Base-by-base conservation (phyloP, 2,329 filamentous ascomycete species). In the Colletotrichum falcatum region DNA sequence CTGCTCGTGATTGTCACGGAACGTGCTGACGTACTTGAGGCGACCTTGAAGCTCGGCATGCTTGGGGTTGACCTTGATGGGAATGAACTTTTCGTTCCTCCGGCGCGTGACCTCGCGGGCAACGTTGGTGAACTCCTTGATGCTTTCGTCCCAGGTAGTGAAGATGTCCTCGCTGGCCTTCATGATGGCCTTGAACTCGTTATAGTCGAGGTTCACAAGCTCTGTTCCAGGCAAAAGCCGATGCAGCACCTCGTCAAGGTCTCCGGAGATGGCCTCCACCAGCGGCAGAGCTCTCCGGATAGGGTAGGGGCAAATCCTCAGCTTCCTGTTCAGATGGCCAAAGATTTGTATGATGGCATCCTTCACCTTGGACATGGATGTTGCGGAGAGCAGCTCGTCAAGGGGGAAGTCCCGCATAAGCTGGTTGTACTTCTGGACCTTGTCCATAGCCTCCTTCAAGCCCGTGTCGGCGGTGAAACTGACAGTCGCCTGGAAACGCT, bases 371-470 rank as follows among this genome's bases (percentile, higher is more conserved):
- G 91, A 86, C 54, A 99, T 83, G 0, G 95, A 95, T 0, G 95
- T 97, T 1, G 96, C 95, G 20, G 96, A 97, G 23, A 98, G 88
- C 35, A 99, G 84, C 80, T 99, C 96, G 78, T 98, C 95, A 42
- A 99, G 86, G 0, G 96, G 96, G 74, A 99, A 98, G 79, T 99
- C 97, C 73, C 96, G 92, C 94, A 99, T 98, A 30, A 99, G 88
- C 83, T 97, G 94, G 79, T 99, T 99, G 86, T 98, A 99, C 81
- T 98, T 98, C 81, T 97, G 94, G 56, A 99, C 97, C 79, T 93
- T 92, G 73, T 99, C 96, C 80, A 95, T 96, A 30, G 94, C 94
- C 81, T 99, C 96, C 81, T 97, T 97, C 79, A 99, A 82, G 3
- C 96, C 95, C 44, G 96, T 99, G 81, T 99, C 97, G 2, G 96